A percentile compares a stretch with the other conserved stretches of the same genome.
These are phyloP conservation scores for Solanum clarkiae DNA, from an alignment of 257 asterid genomes.

Conservation along the genomic window DNA sequence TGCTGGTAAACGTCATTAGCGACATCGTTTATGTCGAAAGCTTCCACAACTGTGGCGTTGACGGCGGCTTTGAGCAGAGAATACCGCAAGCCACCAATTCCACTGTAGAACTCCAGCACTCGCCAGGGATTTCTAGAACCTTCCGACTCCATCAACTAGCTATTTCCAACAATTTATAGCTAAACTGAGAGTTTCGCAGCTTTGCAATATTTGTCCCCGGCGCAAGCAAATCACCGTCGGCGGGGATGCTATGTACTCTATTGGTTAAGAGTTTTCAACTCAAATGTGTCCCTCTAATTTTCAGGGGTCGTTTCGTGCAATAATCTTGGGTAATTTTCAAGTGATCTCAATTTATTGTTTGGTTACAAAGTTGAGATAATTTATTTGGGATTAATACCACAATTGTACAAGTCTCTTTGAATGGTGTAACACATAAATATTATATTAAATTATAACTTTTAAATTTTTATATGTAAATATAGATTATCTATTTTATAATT, in stretches of 20 bases:
- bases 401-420: too few species aligned
- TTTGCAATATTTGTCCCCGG: not conserved
- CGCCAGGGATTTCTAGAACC: slow-evolving; percentile 62
- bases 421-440: too few species aligned
- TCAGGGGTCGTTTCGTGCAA: too few species aligned
- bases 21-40: slow-evolving; percentile 81
- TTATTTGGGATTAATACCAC: too few species aligned
- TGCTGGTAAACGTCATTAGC: slow-evolving; percentile 92
- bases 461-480: too few species aligned
- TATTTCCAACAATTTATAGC: not conserved
- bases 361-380: too few species aligned
- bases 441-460: too few species aligned
- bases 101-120: slow-evolving; percentile 89
- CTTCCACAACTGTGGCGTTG: slow-evolving; percentile 66
- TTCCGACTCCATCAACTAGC: slow-evolving; percentile 14
- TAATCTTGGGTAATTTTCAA: too few species aligned
- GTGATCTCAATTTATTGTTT: too few species aligned
- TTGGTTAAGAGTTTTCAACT: not conserved
- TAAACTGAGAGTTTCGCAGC: not conserved
- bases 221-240: not conserved
- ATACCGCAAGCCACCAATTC: slow-evolving; percentile 93
- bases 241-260: not conserved
- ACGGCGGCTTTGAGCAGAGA: slow-evolving; percentile 64
- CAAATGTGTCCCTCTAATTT: not conserved
- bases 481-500: too few species aligned